Base-by-base conservation (phyloP, 2,329 filamentous ascomycete species). In the Colletotrichum melonis region DNA sequence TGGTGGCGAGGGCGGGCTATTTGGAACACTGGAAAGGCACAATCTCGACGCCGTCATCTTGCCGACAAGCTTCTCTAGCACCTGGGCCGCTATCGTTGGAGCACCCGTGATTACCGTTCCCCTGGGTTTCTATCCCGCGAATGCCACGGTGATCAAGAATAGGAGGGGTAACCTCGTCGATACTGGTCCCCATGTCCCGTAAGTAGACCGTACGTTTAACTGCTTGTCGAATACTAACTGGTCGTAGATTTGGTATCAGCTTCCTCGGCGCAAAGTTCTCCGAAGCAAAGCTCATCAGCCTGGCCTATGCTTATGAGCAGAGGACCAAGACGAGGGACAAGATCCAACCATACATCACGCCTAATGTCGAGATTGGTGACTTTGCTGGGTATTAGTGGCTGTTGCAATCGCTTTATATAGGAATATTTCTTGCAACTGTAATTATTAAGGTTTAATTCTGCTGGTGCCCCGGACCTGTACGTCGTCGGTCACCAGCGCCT, bases 221-320 rank as follows among this genome's bases (percentile, higher is more conserved):
- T 22, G 0, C 6, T 1, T 7, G 4, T 5, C 2, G 11, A 3
- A 32, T 0, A 16, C 65, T 74, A 49, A 58, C 35, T 12, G 16
- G 9, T 2, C 0, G 14, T 12, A 74, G 73, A 88, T 92, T 93
- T 77, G 92, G 92, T 0, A 80, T 94, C 26, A 85, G 84, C 14
- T 93, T 94, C 77, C 82, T 92, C 63, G 92, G 91, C 0, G 79
- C 79, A 1, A 85, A 84, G 58, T 93, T 89, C 82, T 88, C 84
- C 46, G 92, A 94, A 79, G 88, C 88, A 72, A 85, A 81, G 19
- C 78, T 94, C 73, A 89, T 93, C 70, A 89, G 89, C 1, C 86
- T 90, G 78, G 92, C 91, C 8, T 94, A 92, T 83, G 91, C 91
- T 2, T 93, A 90, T 80, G 92, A 94, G 83, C 91, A 92, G 82